Evolutionary conservation across 176 grass and related monocot species (phyloP).

Genomic region (Rhynchospora pubera): DNA sequence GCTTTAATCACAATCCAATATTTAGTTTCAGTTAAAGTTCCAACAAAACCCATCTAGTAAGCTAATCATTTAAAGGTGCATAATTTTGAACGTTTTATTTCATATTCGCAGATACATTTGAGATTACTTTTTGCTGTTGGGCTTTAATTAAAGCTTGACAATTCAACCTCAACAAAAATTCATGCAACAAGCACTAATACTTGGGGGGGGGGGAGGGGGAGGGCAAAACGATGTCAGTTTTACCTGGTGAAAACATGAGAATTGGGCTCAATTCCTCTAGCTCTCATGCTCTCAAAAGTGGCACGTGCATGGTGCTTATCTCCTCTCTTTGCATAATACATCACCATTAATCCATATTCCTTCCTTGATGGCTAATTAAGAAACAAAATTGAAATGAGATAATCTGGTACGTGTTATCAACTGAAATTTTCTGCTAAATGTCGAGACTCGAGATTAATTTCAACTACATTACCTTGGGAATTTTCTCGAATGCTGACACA

Average conservation of each 20-base stretch:
- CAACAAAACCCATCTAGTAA: not conserved
- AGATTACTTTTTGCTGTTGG: not conserved
- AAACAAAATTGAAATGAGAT: constrained; percentile 1
- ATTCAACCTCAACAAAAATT: not conserved
- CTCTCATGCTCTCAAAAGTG: constrained; percentile 96
- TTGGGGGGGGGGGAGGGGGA: too few relatives aligned
- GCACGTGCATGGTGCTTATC: constrained; percentile 98
- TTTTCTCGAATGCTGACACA: constrained; percentile 80
- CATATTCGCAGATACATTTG: not conserved
- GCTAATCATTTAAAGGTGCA: not conserved
- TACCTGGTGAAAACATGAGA: constrained; percentile 83
- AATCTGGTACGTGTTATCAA: not conserved
- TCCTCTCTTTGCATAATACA: constrained; percentile 95
- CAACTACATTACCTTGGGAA: constrained; percentile 57
- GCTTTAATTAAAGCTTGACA: not conserved
- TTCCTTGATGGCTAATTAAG: constrained; percentile 73
- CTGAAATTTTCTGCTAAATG: not conserved
- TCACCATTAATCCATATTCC: constrained; percentile 83
- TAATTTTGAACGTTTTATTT: not conserved
- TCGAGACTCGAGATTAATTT: not conserved
- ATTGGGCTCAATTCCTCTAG: constrained; percentile 94
- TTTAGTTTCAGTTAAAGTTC: not conserved
- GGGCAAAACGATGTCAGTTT: not conserved
- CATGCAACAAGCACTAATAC: not conserved
- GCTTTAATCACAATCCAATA: not conserved